Base-by-base conservation (phyloP, 306 rosid species). In the Sophora flavescens region DNA sequence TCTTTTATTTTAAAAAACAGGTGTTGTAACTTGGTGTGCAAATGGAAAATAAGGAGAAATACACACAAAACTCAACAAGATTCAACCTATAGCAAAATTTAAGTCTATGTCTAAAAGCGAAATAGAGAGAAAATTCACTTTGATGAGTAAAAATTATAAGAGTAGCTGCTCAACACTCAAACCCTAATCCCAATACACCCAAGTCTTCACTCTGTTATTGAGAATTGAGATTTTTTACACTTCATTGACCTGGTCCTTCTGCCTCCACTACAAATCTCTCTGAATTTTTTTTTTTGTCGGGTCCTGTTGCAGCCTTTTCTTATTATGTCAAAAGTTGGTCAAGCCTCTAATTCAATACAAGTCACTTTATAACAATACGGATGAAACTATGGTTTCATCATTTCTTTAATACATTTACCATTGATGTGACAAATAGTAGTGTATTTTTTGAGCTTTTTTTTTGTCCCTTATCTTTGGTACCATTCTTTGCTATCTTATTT, bases 381-480 rank as follows among this genome's bases (percentile, higher is more conserved):
- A 33, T 36, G 64, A 45, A 33, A 45, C 64, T n/a, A 35, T 68
- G 41, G 14, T 14, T 73, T 52, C 51, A 54, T 18, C 12, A 16
- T 39, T 28, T 52, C 50, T 41, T 51, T 59, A 54, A 44, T 59
- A 50, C n/a, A 22, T 11, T 51, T 28, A 10, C 62, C 66, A 48
- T 44, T 44, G 32, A 67, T 36, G 36, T 68, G 8, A 65, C 72
- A 8, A 3, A 7, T 32, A 30, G 1, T 64, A 32, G 57, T n/a
- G 18, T 39, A 6, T 39, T 2, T 35, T 18, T 13, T 39, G 61
- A 22, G 45, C 15, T 18, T 74, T 50, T 75, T 13, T 68, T n/a
- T 54, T 61, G 4, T 18, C 51, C n/a, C 35, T 63, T 32, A 41
- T 62, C 52, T 68, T 56, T 54, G 52, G 42, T 61, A 47, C 56